Percentiles rank a stretch among this genome's conserved stretches.
Evolutionary conservation across 768 basidiomycete species (phyloP).

Genomic region (Amanita subjunquillea): DNA sequence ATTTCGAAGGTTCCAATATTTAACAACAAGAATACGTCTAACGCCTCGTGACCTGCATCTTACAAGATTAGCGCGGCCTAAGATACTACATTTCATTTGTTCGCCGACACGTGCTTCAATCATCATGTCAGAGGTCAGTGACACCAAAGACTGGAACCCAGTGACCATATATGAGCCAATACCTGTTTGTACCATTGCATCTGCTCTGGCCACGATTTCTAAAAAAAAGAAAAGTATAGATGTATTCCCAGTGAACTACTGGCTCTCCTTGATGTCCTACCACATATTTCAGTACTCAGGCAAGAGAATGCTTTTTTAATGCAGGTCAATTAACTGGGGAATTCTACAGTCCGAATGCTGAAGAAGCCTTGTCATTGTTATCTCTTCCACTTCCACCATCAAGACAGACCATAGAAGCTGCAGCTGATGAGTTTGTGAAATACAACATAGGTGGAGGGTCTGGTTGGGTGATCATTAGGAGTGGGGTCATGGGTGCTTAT

Average conservation of each 20-base stretch:
- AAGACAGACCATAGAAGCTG: constrained; percentile 49
- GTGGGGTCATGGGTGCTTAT: constrained; percentile 66
- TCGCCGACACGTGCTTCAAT: constrained; percentile 61
- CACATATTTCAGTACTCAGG: constrained; percentile 61
- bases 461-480: constrained; percentile 65
- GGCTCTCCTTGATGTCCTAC: constrained; percentile 47
- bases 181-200: constrained; percentile 41
- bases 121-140: constrained; percentile 55
- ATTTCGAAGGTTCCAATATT: constrained; percentile 64
- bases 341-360: constrained; percentile 62
- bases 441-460: constrained; percentile 43
- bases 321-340: background rate
- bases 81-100: constrained; percentile 70
- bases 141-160: constrained; percentile 50
- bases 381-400: constrained; percentile 41
- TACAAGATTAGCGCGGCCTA: constrained; percentile 36
- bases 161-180: constrained; percentile 77
- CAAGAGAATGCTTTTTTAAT: constrained; percentile 13
- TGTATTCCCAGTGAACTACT: constrained; percentile 75
- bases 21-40: constrained; percentile 60
- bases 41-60: constrained; percentile 56
- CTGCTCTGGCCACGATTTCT: background rate
- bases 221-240: constrained; percentile 37
- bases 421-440: constrained; percentile 51
- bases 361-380: constrained; percentile 62